Evolutionary conservation across 2,329 filamentous ascomycete genomes (phyloP).

Genomic region (Aspergillus piperis): DNA sequence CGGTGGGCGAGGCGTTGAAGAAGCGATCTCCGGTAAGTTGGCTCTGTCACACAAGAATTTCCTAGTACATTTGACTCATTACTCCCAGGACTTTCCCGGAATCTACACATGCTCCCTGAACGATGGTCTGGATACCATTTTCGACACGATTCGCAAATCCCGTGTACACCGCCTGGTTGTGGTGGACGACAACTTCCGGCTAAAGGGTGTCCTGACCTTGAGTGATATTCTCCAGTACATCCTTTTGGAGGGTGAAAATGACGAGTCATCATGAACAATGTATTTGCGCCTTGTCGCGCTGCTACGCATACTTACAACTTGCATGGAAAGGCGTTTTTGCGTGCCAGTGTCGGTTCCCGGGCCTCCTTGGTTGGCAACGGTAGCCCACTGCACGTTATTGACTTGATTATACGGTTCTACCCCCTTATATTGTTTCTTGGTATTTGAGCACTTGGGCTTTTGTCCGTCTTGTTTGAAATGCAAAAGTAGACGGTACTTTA

Average conservation of each 20-base stretch:
- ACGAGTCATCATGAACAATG: slow-evolving; percentile 43
- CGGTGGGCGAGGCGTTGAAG: slow-evolving; percentile 83
- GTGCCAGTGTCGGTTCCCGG: background rate
- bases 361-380: slow-evolving; percentile 1
- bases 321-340: slow-evolving; percentile 38
- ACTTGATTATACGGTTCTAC: background rate
- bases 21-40: slow-evolving; percentile 70
- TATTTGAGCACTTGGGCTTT: slow-evolving; percentile 3
- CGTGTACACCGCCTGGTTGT: slow-evolving; percentile 91
- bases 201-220: slow-evolving; percentile 87
- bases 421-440: slow-evolving; percentile 8
- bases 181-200: slow-evolving; percentile 82
- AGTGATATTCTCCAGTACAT: slow-evolving; percentile 98
- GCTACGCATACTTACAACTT: slow-evolving; percentile 29
- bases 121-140: slow-evolving; percentile 91
- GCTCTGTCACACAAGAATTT: slow-evolving; percentile 55
- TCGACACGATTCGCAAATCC: slow-evolving; percentile 93
- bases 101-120: slow-evolving; percentile 95
- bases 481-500: slow-evolving; percentile 35
- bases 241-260: slow-evolving; percentile 74
- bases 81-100: slow-evolving; percentile 75
- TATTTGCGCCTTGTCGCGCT: slow-evolving; percentile 8
- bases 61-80: slow-evolving; percentile 37
- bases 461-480: slow-evolving; percentile 15
- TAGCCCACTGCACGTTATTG: background rate